Conservation (phyloP, 805 yeast species). For the Kuraishia ogatae region DNA sequence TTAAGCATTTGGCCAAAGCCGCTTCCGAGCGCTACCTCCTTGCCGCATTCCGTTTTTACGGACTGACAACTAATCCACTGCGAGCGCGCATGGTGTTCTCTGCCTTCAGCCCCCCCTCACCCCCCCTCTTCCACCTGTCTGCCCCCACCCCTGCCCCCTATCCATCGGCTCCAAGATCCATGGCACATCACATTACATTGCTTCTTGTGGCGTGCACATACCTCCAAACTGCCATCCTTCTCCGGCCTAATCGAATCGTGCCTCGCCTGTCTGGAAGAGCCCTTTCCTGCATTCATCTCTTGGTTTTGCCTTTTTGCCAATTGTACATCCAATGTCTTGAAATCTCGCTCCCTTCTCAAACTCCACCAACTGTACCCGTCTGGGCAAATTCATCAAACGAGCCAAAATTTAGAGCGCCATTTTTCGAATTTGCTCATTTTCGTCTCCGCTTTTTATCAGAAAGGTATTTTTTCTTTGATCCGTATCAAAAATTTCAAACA, state of each 20-base stretch:
- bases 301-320: neutral
- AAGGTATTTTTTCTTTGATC: neutral
- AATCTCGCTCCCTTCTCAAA: neutral
- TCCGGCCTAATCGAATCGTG: neutral
- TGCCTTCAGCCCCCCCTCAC: neutral
- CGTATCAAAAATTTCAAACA: neutral
- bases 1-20: neutral
- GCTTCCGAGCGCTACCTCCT: neutral
- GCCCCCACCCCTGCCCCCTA: no score
- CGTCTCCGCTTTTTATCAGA: neutral
- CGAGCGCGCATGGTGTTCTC: neutral
- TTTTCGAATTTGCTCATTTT: neutral
- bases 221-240: neutral
- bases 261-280: neutral
- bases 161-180: no score
- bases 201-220: neutral
- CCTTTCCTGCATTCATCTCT: neutral
- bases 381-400: neutral
- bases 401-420: neutral
- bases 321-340: neutral
- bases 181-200: neutral
- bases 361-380: neutral
- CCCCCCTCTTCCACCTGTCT: neutral
- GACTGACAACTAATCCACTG: neutral
- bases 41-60: neutral